Evolutionary conservation across 2,329 filamentous ascomycete genomes (phyloP), one percentile per base, ranked within the genome.

Genomic region (Aspergillus sp.): DNA sequence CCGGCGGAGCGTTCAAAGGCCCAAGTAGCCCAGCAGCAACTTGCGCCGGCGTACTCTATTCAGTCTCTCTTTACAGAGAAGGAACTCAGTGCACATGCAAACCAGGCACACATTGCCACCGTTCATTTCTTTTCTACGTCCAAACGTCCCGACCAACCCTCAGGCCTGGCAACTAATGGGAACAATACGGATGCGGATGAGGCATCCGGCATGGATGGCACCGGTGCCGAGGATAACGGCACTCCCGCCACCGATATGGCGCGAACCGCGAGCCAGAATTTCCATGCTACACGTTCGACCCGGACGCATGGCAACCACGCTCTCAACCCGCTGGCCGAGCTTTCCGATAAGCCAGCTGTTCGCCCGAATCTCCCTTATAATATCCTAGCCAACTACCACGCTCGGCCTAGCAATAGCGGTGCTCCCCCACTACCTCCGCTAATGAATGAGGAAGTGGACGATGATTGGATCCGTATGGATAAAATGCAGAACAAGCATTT

Each of bases 61-160:
- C 81, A 87, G 56, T 80, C 82, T n/a, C 77, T 88, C 15, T 88
- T 88, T 68, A 88, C 84, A 3, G 85, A 88, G 60, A 88, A 87
- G 74, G 86, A 88, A 70, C 79, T 88, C 53, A 81, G 81, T 52
- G 77, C 84, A 69, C 83, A 85, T 55, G 85, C 84, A 59, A 86
- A 86, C 64, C 80, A 82, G 46, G 86, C 86, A 3, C 83, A 85
- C 51, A 77, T 83, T 31, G 85, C 84, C 5, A 82, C 86, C 1
- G 79, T 82, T 4, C 77, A 80, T 61, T 80, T 79, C 72, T 86
- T 88, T 70, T 79, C 83, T 55, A 83, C 84, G 56, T 82, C 82
- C n/a, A 76, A 74, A 60, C 73, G 76, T 35, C 66, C 73, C 7
- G 77, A 77, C 50, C 73, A 79, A 37, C 76, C 69, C 8, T 71